A percentile compares a stretch with the other conserved stretches of the same genome.
Conservation (phyloP, 257 asterid species). For the Lycium barbarum region DNA sequence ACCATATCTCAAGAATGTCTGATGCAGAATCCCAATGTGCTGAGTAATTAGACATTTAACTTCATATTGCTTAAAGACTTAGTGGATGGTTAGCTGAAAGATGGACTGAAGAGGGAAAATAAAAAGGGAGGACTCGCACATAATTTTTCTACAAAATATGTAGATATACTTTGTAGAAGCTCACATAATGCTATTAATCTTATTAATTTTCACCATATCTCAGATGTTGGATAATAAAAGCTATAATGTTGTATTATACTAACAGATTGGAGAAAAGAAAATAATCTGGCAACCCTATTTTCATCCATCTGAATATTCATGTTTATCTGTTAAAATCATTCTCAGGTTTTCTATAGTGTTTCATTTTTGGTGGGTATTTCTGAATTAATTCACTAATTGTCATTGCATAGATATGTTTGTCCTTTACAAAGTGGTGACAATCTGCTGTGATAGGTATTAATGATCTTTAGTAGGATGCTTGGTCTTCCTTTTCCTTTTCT, state of each 20-base stretch:
- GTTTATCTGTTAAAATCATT: background rate
- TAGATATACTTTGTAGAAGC: slow-evolving; percentile 12
- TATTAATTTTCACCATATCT: background rate
- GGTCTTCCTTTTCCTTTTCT: slow-evolving; percentile 15
- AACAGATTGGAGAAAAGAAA: background rate
- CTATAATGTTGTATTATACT: background rate
- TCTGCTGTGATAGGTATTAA: slow-evolving; percentile 3
- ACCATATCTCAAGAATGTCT: slow-evolving; percentile 7
- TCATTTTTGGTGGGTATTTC: background rate
- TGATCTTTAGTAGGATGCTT: slow-evolving; percentile 23
- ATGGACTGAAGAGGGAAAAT: slow-evolving; percentile 9
- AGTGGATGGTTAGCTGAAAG: background rate
- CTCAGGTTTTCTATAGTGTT: background rate
- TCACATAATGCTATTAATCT: background rate
- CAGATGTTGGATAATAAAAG: background rate
- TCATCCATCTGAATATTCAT: slow-evolving; percentile 1
- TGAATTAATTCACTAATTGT: background rate
- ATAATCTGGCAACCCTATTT: background rate
- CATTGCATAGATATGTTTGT: background rate
- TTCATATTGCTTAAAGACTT: background rate
- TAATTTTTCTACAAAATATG: background rate
- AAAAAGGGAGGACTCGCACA: background rate
- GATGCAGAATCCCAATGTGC: background rate
- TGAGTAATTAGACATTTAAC: background rate
- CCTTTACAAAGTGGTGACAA: background rate